phyloP scores from a whole-genome alignment of 192 early-diverging fungal species.

The Gryganskiella cystojenkinii region DNA sequence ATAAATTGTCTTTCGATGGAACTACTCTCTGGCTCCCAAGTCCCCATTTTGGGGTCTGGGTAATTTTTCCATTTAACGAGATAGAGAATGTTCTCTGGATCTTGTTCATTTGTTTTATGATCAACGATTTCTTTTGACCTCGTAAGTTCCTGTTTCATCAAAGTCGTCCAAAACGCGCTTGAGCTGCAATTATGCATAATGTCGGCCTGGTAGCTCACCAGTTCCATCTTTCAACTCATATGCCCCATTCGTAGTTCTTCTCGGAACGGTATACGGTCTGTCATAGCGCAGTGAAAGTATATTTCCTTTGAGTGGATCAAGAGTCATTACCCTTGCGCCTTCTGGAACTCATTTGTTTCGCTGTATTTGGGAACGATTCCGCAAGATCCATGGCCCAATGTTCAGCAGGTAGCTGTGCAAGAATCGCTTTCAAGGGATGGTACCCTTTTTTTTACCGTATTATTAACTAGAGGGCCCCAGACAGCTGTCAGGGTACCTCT shows the following conservation, averaged over 20 bases:
- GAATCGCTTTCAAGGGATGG: too few relatives aligned
- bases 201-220: background rate
- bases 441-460: too few relatives aligned
- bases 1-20: constrained; percentile 11
- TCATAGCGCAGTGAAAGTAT: too few relatives aligned
- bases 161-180: constrained; percentile 3
- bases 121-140: constrained; percentile 1
- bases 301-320: too few relatives aligned
- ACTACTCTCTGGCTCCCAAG: constrained; percentile 14
- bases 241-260: background rate
- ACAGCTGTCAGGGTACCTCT: too few relatives aligned
- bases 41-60: background rate
- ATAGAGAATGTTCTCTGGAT: background rate
- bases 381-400: too few relatives aligned
- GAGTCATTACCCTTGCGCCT: too few relatives aligned
- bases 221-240: constrained; percentile 6
- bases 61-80: constrained; percentile 8
- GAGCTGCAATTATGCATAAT: constrained; percentile 4
- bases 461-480: too few relatives aligned
- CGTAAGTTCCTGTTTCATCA: constrained; percentile 3
- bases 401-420: too few relatives aligned
- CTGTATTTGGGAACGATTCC: too few relatives aligned
- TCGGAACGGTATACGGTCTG: background rate
- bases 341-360: too few relatives aligned
- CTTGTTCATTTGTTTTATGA: background rate